A percentile compares a stretch with the other conserved stretches of the same genome.
phyloP scores from a whole-genome alignment of 2,329 filamentous ascomycete species.

The Fusarium buxicola region DNA sequence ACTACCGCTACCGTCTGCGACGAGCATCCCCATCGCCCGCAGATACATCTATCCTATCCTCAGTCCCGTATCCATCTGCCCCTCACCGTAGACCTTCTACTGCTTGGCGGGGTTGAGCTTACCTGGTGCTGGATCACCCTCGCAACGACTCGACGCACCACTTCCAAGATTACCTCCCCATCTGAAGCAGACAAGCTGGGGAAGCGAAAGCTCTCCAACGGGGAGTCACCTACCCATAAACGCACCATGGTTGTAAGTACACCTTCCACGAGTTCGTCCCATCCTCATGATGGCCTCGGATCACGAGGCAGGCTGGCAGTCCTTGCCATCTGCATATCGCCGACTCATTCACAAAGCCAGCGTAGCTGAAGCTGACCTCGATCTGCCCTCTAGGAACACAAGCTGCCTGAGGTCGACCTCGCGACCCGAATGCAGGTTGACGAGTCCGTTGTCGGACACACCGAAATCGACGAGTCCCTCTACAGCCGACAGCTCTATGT shows the following conservation, averaged over 20 bases:
- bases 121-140: conserved; percentile 50
- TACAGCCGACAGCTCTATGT: conserved; percentile 82
- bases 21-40: conserved; percentile 20
- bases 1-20: conserved; percentile 31
- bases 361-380: conserved; percentile 18
- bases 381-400: conserved; percentile 56
- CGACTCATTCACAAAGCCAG: background rate
- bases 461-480: conserved; percentile 77
- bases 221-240: conserved; percentile 68
- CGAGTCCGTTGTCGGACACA: conserved; percentile 64
- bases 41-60: conserved; percentile 9
- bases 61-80: background rate
- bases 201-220: conserved; percentile 75
- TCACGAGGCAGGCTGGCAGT: conserved; percentile 13
- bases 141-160: conserved; percentile 32
- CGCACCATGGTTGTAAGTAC: conserved; percentile 70
- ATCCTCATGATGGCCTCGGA: conserved; percentile 11
- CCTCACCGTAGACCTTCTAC: conserved; percentile 30
- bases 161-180: conserved; percentile 52
- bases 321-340: background rate
- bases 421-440: conserved; percentile 75
- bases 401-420: conserved; percentile 69
- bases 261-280: conserved; percentile 3
- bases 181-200: conserved; percentile 64
- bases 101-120: conserved; percentile 53